phyloP scores from a whole-genome alignment of 768 basidiomycete species.

The Psilocybe cubensis region DNA sequence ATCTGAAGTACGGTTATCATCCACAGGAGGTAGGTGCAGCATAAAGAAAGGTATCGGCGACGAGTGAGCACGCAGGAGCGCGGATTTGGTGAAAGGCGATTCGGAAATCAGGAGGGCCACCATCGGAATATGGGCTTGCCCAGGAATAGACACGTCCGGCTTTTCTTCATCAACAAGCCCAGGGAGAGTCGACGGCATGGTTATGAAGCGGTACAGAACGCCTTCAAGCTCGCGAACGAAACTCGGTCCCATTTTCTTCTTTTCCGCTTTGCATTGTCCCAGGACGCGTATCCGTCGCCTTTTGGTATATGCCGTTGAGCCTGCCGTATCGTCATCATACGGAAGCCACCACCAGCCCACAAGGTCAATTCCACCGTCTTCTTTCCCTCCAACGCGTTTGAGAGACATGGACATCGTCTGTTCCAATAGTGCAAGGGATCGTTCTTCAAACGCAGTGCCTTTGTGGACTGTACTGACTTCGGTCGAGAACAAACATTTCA shows the following conservation, averaged over 20 bases:
- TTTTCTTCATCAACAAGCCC: background rate
- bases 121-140: slow-evolving; percentile 29
- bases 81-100: slow-evolving; percentile 75
- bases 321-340: slow-evolving; percentile 5
- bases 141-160: background rate
- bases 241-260: slow-evolving; percentile 76
- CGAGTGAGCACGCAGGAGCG: slow-evolving; percentile 70
- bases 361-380: slow-evolving; percentile 90
- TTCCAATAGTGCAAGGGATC: slow-evolving; percentile 63
- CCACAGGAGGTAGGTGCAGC: slow-evolving; percentile 66
- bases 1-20: background rate
- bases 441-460: slow-evolving; percentile 77
- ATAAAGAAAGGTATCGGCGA: slow-evolving; percentile 82
- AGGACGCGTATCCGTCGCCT: slow-evolving; percentile 71
- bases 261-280: slow-evolving; percentile 92
- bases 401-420: slow-evolving; percentile 79
- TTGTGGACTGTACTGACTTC: slow-evolving; percentile 59
- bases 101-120: slow-evolving; percentile 84
- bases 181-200: slow-evolving; percentile 15
- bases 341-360: slow-evolving; percentile 91
- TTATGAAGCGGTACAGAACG: slow-evolving; percentile 63
- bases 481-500: background rate
- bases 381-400: slow-evolving; percentile 76
- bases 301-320: background rate
- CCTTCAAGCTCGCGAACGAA: slow-evolving; percentile 92